Evolutionary conservation across 1,139 yeast species (phyloP).

Genomic region (Debaryomyces sp.): DNA sequence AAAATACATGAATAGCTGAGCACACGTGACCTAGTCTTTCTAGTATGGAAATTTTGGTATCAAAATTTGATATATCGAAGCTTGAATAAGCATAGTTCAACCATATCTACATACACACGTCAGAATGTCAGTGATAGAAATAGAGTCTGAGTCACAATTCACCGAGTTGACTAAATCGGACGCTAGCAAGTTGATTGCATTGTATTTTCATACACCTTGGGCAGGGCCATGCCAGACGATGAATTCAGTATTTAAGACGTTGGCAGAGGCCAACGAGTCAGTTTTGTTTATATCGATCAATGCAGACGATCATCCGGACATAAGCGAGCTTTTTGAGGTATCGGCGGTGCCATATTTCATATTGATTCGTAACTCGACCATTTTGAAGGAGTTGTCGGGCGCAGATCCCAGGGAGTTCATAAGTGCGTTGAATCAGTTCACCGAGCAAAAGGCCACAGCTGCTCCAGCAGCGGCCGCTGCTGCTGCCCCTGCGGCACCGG

Average conservation of each 20-base stretch:
- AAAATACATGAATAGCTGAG: not conserved
- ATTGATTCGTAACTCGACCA: conserved; percentile 76
- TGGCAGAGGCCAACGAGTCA: conserved; percentile 54
- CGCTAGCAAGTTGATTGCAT: conserved; percentile 65
- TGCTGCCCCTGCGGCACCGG: conserved; percentile 20
- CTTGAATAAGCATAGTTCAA: not conserved
- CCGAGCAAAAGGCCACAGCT: conserved; percentile 10
- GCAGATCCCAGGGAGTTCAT: conserved; percentile 95
- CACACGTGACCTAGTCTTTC: not conserved
- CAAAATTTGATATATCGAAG: not conserved
- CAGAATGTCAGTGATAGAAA: conserved; percentile 74
- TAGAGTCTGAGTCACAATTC: conserved; percentile 81
- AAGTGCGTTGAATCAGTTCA: conserved; percentile 65
- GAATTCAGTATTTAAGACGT: conserved; percentile 65
- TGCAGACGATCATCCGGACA: conserved; percentile 87
- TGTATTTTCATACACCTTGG: conserved; percentile 93
- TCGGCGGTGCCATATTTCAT: conserved; percentile 94
- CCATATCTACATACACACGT: not conserved
- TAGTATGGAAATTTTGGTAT: not conserved
- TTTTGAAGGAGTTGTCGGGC: conserved; percentile 86
- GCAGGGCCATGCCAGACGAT: conserved; percentile 95
- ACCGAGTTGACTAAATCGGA: conserved; percentile 70
- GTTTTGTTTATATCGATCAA: conserved; percentile 70
- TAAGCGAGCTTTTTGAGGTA: conserved; percentile 90
- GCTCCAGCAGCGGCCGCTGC: conserved; percentile 15